Evolutionary conservation across 768 basidiomycete species (phyloP), one percentile per base, ranked within the genome.

Genomic region (Boletus vermiculosoides): DNA sequence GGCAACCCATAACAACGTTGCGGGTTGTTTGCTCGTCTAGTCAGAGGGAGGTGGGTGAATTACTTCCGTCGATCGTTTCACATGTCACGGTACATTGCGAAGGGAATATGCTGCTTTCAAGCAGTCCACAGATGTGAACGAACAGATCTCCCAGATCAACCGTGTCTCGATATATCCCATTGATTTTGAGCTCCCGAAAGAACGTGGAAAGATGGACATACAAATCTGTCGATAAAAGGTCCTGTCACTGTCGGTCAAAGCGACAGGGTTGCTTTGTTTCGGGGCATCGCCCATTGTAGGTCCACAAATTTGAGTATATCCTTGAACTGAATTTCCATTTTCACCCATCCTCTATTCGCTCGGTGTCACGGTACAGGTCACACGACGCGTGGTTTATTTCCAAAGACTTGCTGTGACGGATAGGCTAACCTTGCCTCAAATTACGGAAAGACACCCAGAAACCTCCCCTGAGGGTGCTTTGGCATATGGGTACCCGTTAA

Each of bases 241-340:
- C 28, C 15, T 18, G 28, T 40, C 16, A 30, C 4, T 13, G 30
- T 15, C 13, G 58, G 48, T 13, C 58, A 54, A 55, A 54, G 51
- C 57, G 34, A 13, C 15, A 12, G 18, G 2, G 9, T 30, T 37
- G 50, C 58, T 54, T 60, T 60, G 44, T 54, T 36, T 50, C 28
- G 20, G 20, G 30, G 33, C 50, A 37, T 22, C 2, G 10, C 25
- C 39, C 28, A 33, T 60, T 41, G 44, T 60, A 16, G 23, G 58
- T 60, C 45, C 58, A 54, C 18, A 22, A 4, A 54, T 8, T 10
- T 36, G 37, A 18, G 13, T 55, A 8, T 40, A 25, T 13, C 22
- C 30, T 33, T 28, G 23, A 22, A 12, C 5, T 50, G 11, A 28
- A n/a, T 44, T 37, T 25, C 45, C 20, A 11, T 34, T 16, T 25